Evolutionary conservation across 1,284 basidiomycete genomes (phyloP).

Genomic region (Trichosporon ovoides): DNA sequence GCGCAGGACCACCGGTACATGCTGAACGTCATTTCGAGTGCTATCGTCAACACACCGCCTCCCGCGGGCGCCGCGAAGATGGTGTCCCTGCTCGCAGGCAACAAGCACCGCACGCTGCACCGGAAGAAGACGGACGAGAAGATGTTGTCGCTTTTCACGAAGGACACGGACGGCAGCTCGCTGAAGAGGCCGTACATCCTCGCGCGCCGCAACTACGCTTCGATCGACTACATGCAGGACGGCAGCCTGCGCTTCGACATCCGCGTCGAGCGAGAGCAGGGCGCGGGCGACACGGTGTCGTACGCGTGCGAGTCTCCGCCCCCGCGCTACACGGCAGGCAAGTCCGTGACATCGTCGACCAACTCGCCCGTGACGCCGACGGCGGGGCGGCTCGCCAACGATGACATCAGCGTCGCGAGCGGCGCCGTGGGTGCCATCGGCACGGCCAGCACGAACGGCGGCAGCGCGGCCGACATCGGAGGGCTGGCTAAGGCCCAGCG

Average conservation of each 20-base stretch:
- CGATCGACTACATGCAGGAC: constrained; percentile 59
- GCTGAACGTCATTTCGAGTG: constrained; percentile 58
- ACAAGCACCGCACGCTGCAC: constrained; percentile 79
- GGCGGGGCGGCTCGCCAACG: neutral
- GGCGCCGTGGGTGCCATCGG: neutral
- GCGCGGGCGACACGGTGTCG: constrained; percentile 69
- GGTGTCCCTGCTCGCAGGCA: constrained; percentile 71
- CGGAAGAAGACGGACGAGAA: constrained; percentile 62
- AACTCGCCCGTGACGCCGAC: neutral
- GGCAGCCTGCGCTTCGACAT: constrained; percentile 80
- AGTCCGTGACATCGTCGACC: neutral
- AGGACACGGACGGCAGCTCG: constrained; percentile 68
- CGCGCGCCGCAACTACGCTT: constrained; percentile 84
- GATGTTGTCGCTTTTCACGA: constrained; percentile 77
- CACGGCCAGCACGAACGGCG: neutral
- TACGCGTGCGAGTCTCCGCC: constrained; percentile 47
- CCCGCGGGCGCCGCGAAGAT: constrained; percentile 72
- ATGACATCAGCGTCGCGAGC: neutral
- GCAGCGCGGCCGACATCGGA: neutral
- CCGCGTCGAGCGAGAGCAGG: constrained; percentile 77
- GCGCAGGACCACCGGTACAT: constrained; percentile 72
- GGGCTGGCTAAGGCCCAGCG: constrained; percentile 1
- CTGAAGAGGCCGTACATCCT: constrained; percentile 8
- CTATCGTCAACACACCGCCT: constrained; percentile 57
- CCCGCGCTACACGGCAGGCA: constrained; percentile 20